Percentiles rank a stretch among this genome's conserved stretches.
These are phyloP conservation scores for Simplicillium sp. DNA, from an alignment of 2,329 filamentous ascomycete genomes.

Conservation along the genomic window DNA sequence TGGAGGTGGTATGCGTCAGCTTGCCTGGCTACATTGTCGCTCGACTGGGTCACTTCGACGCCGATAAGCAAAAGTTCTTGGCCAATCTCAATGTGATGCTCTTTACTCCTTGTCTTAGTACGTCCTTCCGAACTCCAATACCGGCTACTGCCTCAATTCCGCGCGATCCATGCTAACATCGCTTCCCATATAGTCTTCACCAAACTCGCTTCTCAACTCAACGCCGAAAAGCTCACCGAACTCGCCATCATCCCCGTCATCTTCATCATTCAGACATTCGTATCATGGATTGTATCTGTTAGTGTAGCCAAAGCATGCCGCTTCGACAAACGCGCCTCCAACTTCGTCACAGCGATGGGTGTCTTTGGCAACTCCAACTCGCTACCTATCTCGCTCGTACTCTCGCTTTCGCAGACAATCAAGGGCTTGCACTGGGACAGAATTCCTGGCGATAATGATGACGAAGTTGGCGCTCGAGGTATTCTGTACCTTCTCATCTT, in stretches of 20 bases:
- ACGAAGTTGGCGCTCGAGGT: conserved; percentile 85
- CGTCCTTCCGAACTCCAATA: conserved; percentile 17
- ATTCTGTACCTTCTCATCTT: conserved; percentile 96
- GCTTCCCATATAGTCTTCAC: conserved; percentile 67
- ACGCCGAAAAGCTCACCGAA: conserved; percentile 79
- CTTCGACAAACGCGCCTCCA: conserved; percentile 76
- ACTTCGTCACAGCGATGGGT: conserved; percentile 96
- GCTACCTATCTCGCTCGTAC: conserved; percentile 87
- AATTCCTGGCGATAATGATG: conserved; percentile 80
- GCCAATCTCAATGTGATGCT: conserved; percentile 94
- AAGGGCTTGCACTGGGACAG: conserved; percentile 89
- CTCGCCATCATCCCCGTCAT: conserved; percentile 93
- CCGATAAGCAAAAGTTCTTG: conserved; percentile 91
- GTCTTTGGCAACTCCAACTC: conserved; percentile 98
- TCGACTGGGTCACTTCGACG: conserved; percentile 83
- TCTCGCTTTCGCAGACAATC: conserved; percentile 87
- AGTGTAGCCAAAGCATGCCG: conserved; percentile 65
- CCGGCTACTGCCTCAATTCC: neutral
- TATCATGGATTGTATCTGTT: conserved; percentile 73
- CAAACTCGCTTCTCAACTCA: conserved; percentile 90
- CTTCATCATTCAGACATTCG: conserved; percentile 76
- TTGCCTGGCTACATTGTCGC: conserved; percentile 91
- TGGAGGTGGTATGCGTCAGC: conserved; percentile 92
- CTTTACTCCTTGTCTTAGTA: conserved; percentile 95
- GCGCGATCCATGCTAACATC: conserved; percentile 1